These are phyloP conservation scores for Yamadazyma aaseri DNA, from an alignment of 1,139 yeast species.

Conservation along the genomic window DNA sequence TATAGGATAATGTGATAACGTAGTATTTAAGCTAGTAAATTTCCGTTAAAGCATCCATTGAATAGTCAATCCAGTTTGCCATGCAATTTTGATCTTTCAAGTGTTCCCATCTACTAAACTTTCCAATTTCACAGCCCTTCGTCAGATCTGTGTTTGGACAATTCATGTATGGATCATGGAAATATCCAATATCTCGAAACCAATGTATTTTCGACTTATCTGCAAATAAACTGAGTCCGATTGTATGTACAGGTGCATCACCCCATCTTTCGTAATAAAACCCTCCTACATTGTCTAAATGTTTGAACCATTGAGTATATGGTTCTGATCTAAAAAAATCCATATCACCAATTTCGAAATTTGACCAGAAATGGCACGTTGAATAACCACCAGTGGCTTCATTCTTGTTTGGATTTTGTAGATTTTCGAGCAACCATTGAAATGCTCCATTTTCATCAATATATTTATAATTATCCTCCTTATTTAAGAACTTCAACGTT, in stretches of 20 bases:
- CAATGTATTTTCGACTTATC: conserved; percentile 72
- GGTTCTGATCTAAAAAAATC: conserved; percentile 71
- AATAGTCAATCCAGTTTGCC: conserved; percentile 67
- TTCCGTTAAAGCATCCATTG: conserved; percentile 36
- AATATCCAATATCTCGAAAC: conserved; percentile 86
- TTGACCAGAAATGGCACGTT: conserved; percentile 87
- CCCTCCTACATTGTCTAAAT: conserved; percentile 68
- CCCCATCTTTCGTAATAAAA: conserved; percentile 92
- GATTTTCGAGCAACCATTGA: conserved; percentile 69
- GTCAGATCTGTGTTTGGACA: conserved; percentile 56
- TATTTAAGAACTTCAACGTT: conserved; percentile 55
- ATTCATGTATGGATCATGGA: conserved; percentile 69
- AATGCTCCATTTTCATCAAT: conserved; percentile 59
- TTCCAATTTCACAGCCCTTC: conserved; percentile 25
- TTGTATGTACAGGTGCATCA: conserved; percentile 84
- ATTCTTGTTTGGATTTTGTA: conserved; percentile 58
- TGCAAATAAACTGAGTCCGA: conserved; percentile 73
- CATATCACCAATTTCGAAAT: conserved; percentile 80
- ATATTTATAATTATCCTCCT: conserved; percentile 60
- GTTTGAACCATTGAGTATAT: conserved; percentile 62
- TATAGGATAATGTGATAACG: conserved; percentile 2
- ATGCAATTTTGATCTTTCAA: conserved; percentile 68
- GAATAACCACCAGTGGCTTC: conserved; percentile 64
- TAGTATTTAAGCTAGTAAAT: conserved; percentile 1
- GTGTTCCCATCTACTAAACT: conserved; percentile 34